Base-by-base conservation (phyloP, 805 yeast species). In the Hanseniaspora lachancei region DNA sequence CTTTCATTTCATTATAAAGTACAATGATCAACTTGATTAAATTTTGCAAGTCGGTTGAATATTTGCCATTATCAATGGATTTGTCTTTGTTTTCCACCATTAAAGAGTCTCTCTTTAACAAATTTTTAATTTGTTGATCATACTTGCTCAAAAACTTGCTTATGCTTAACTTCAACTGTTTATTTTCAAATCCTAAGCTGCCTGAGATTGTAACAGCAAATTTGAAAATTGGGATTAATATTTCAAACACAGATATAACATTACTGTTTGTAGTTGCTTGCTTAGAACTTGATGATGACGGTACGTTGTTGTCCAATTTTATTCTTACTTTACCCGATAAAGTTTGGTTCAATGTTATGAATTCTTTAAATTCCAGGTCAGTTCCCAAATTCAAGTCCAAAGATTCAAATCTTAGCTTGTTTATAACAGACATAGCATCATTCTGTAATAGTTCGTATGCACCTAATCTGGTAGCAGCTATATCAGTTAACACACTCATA, bases 321-420 rank as follows among this genome's bases (percentile, higher is more conserved):
- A 54, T 54, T 54, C 52, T 47, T n/a, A 47, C 34, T 54, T 54
- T 42, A 16, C 52, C 52, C 20, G 32, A 41, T 21, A 47, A 18
- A 16, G 36, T 47, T 42, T 47, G 47, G 42, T 40, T 47, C 7
- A 44, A 39, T 27, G 48, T 39, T 5, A 53, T 46, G 20, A 38
- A 60, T 49, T 72, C 74, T 56, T 71, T 76, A 53, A 77, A 71
- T 2, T 70, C 66, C 49, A 82, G 65, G 49, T 75, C 79, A 48
- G 85, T 68, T 0, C 95, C 95, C 38, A 88, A 70, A 63, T 85
- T 96, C 0, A 93, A 89, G 66, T 89, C 96, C 41, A 82, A 74
- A 38, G 72, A 66, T 46, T 87, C 69, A 59, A 88, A 77, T 20
- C 69, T 69, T 41, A 83, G 78, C 13, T 77, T 72, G 56, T 74